Conservation (phyloP, 2,329 filamentous ascomycete genomes). For the Dissoconium aciculare region DNA sequence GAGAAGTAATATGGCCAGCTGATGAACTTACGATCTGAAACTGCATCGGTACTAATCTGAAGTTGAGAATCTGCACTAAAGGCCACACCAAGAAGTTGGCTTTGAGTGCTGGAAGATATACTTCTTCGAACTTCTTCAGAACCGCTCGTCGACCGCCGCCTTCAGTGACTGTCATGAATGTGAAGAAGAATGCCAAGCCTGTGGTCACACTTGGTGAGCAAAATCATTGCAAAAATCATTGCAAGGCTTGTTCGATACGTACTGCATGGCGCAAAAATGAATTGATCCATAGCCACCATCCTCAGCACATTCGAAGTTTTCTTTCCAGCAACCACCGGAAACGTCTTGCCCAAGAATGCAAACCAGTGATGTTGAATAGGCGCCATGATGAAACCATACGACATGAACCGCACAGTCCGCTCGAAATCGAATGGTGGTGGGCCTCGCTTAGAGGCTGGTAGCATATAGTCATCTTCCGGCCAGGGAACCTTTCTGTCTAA, state of each 20-base stretch:
- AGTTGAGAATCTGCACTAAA: conserved; percentile 90
- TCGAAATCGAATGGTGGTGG: conserved; percentile 92
- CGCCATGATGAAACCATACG: conserved; percentile 92
- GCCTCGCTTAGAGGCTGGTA: conserved; percentile 39
- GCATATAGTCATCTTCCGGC: conserved; percentile 50
- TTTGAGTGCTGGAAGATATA: conserved; percentile 87
- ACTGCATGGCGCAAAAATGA: conserved; percentile 83
- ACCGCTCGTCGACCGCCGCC: conserved; percentile 74
- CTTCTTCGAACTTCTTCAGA: conserved; percentile 72
- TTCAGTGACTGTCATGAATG: conserved; percentile 89
- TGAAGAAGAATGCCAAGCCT: conserved; percentile 79
- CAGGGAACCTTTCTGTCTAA: conserved; percentile 65
- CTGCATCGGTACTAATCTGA: conserved; percentile 83
- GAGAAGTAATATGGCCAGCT: no score
- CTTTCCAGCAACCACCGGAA: conserved; percentile 52
- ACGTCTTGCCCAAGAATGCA: conserved; percentile 62
- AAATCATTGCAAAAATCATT: no score
- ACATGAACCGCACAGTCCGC: conserved; percentile 86
- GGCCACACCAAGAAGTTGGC: conserved; percentile 95
- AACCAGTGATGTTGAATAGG: conserved; percentile 96
- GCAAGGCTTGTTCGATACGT: conserved; percentile 19
- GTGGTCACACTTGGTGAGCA: conserved; percentile 4
- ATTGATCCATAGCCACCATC: conserved; percentile 80
- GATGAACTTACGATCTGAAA: conserved; percentile 71
- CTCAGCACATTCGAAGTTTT: conserved; percentile 63